Evolutionary conservation across 2,329 filamentous ascomycete species (phyloP).

Genomic region (Diplodia scrobiculata): DNA sequence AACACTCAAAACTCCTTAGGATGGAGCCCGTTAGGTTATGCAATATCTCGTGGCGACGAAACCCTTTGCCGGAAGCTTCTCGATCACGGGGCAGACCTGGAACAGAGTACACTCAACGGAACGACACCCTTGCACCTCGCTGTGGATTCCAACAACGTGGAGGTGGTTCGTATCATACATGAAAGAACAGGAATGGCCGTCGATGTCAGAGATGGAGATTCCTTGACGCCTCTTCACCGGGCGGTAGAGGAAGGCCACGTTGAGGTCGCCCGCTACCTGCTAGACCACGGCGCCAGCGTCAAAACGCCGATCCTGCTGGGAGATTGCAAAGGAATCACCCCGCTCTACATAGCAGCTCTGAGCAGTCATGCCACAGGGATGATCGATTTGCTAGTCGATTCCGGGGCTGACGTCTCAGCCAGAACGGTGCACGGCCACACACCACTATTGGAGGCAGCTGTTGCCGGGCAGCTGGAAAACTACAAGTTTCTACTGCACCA

Average conservation of each 20-base stretch:
- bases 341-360: background rate
- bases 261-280: background rate
- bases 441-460: background rate
- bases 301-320: background rate
- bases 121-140: background rate
- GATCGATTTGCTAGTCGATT: background rate
- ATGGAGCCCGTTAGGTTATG: too few species aligned
- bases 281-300: background rate
- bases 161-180: background rate
- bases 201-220: background rate
- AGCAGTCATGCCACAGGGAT: background rate
- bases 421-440: fast-evolving
- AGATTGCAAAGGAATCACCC: fast-evolving
- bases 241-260: background rate
- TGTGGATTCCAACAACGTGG: background rate
- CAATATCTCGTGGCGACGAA: too few species aligned
- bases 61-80: background rate
- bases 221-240: background rate
- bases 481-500: background rate
- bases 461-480: background rate
- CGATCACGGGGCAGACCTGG: background rate
- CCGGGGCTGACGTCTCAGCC: background rate
- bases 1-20: too few species aligned
- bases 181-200: background rate
- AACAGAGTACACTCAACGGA: too few species aligned